A percentile compares a stretch with the other conserved stretches of the same genome.
These are phyloP conservation scores for Plenodomus lindquistii DNA, from an alignment of 2,329 filamentous ascomycete genomes.

Conservation along the genomic window DNA sequence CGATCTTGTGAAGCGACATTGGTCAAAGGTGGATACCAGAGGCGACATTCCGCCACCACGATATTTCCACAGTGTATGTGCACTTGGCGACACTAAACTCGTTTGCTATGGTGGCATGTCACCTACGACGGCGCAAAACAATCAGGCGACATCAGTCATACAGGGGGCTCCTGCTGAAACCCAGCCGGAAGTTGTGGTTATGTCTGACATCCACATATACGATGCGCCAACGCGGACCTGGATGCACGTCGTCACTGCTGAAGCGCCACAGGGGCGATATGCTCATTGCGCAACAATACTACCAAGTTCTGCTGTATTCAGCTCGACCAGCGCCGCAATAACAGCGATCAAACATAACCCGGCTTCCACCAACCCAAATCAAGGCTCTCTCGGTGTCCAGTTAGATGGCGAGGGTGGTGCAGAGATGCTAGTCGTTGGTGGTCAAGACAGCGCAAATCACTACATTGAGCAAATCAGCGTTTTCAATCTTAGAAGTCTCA, in stretches of 20 bases:
- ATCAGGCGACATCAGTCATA: conserved; percentile 40
- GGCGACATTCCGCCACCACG: conserved; percentile 88
- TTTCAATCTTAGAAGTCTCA: conserved; percentile 91
- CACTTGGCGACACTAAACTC: conserved; percentile 90
- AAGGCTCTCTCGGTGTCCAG: conserved; percentile 83
- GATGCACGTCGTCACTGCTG: conserved; percentile 79
- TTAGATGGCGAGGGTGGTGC: conserved; percentile 90
- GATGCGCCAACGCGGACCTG: conserved; percentile 81
- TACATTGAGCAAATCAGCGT: conserved; percentile 99
- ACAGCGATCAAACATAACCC: conserved; percentile 91
- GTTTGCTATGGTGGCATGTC: conserved; percentile 99
- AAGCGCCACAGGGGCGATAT: conserved; percentile 90
- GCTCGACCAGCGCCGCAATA: conserved; percentile 79
- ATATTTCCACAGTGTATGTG: conserved; percentile 97
- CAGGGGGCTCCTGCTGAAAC: conserved; percentile 57
- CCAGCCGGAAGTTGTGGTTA: conserved; percentile 87
- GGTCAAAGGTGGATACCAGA: conserved; percentile 82
- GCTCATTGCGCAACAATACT: conserved; percentile 94
- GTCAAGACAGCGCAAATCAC: conserved; percentile 95
- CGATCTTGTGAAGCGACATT: conserved; percentile 87
- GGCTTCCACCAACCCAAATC: conserved; percentile 78
- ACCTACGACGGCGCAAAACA: conserved; percentile 60
- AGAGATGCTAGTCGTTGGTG: conserved; percentile 96
- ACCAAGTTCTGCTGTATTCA: conserved; percentile 84
- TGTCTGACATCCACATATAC: conserved; percentile 97